Base-by-base conservation (phyloP, 345 rosid genomes). In the Lepidium sativum region DNA sequence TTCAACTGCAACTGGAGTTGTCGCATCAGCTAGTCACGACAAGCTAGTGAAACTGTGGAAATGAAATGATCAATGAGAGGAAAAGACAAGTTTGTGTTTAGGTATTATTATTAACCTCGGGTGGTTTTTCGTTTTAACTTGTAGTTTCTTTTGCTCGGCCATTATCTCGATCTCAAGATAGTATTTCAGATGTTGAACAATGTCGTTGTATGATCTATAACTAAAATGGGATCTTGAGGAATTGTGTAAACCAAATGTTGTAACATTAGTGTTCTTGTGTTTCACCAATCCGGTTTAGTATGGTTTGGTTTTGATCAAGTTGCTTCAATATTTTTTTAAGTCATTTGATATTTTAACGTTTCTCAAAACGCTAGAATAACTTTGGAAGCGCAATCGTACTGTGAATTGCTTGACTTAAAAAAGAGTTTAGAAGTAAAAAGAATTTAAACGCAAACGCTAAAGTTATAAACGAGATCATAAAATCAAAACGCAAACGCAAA, bases 21-120 rank as follows among this genome's bases (percentile, higher is more conserved):
- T 94, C 58, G 97, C 99, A 44, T 94, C 99, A 14, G 99, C 96
- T 2, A 88, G 99, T 76, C 97, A 94, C 7, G 97, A 94, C 74
- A 86, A 85, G 81, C 67, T 60, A 48, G 88, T 94, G 67, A 94
- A 94, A 83, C 79, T 94, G 37, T 94, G 99, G 99, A 94, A 86
- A 74, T 88, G 75, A 81, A 40, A 38, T 2, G 31, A 27, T 3
- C 6, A 52, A 27, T 37, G 42, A 43, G 70, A 6, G 20, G 14
- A 20, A 25, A 42, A 29, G 61, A 65, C n/a, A n/a, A n/a, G n/a
- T 38, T 35, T 48, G 54, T 64, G 70, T 65, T 23, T 50, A 65
- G 66, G 76, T 57, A 29, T 15, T 52, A n/a, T n/a, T n/a, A 52
- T 40, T 55, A 55, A 37, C 56, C 44, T 34, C 15, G 21, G 62